These are phyloP conservation scores for Strobilomyces confusus DNA, from an alignment of 768 basidiomycete genomes.

Conservation along the genomic window DNA sequence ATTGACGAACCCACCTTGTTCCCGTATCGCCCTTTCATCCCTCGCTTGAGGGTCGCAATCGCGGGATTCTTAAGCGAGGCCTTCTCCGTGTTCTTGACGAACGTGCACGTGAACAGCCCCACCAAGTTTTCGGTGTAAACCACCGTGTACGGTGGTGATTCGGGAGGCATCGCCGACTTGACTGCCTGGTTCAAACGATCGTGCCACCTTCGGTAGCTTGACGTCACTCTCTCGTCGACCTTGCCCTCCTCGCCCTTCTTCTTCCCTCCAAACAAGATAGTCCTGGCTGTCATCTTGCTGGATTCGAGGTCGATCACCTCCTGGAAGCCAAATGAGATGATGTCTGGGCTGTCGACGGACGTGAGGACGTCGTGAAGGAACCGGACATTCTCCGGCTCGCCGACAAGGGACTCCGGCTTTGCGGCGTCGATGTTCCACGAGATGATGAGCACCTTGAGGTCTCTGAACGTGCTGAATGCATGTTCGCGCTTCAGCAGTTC, in stretches of 20 bases:
- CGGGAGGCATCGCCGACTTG: slow-evolving; percentile 66
- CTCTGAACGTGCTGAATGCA: slow-evolving; percentile 75
- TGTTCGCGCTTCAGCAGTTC: slow-evolving; percentile 72
- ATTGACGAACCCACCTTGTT: slow-evolving; percentile 95
- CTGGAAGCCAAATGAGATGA: slow-evolving; percentile 93
- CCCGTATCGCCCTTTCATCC: slow-evolving; percentile 89
- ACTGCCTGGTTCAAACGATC: slow-evolving; percentile 75
- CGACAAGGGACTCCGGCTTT: slow-evolving; percentile 68
- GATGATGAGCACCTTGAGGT: slow-evolving; percentile 72
- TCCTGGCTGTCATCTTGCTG: slow-evolving; percentile 89
- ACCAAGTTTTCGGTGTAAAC: slow-evolving; percentile 87
- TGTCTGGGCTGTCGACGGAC: slow-evolving; percentile 75
- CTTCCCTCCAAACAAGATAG: slow-evolving; percentile 71
- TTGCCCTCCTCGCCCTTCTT: slow-evolving; percentile 54
- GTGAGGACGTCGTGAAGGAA: slow-evolving; percentile 78
- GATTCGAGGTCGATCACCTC: slow-evolving; percentile 96
- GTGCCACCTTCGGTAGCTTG: slow-evolving; percentile 85
- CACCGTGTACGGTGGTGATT: slow-evolving; percentile 74
- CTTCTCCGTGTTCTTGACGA: slow-evolving; percentile 68
- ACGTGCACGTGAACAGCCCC: slow-evolving; percentile 75
- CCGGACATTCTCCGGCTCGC: slow-evolving; percentile 64
- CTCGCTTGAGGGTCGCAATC: slow-evolving; percentile 84
- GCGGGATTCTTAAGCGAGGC: slow-evolving; percentile 58
- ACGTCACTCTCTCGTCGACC: slow-evolving; percentile 76
- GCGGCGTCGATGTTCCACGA: slow-evolving; percentile 94